These are phyloP conservation scores for Penicillium coffeae DNA, from an alignment of 495 filamentous ascomycete genomes.

Conservation along the genomic window DNA sequence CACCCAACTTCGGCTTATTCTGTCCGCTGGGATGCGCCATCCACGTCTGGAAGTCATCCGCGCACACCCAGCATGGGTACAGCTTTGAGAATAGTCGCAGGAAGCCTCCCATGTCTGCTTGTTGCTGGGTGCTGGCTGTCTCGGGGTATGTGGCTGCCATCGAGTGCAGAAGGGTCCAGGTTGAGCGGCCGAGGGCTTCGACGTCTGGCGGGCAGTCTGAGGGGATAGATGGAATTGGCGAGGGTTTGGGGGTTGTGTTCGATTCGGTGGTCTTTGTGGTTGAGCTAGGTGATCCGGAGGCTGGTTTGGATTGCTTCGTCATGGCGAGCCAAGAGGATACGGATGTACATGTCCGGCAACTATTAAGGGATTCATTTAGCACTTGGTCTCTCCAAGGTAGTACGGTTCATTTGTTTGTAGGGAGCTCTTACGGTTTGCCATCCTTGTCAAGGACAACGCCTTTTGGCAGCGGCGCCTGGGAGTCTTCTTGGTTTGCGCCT, in stretches of 20 bases:
- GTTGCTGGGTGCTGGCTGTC: conserved; percentile 58
- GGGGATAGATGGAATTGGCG: conserved; percentile 14
- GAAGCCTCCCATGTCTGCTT: conserved; percentile 73
- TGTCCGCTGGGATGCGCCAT: conserved; percentile 58
- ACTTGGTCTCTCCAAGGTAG: not conserved
- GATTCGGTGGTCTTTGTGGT: conserved; percentile 24
- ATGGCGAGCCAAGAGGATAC: conserved; percentile 65
- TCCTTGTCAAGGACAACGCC: conserved; percentile 86
- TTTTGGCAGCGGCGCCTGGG: conserved; percentile 56
- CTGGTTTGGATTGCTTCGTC: conserved; percentile 50
- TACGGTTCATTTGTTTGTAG: not conserved
- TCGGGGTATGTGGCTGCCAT: conserved; percentile 84
- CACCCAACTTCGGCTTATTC: conserved; percentile 64
- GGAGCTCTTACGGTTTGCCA: conserved; percentile 79
- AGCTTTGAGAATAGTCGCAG: conserved; percentile 72
- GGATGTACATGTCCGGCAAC: conserved; percentile 86
- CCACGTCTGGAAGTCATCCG: conserved; percentile 83
- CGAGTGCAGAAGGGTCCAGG: conserved; percentile 91
- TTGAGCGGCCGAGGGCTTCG: conserved; percentile 73
- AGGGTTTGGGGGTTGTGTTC: conserved; percentile 13
- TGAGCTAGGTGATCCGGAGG: conserved; percentile 13
- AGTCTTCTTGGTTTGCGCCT: conserved; percentile 21
- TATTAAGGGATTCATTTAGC: too few species aligned
- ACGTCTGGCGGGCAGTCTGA: conserved; percentile 58
- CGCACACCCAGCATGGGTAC: conserved; percentile 95